Evolutionary conservation across 257 asterid species (phyloP), one percentile per base, ranked within the genome.

Genomic region (Solanum piurae): DNA sequence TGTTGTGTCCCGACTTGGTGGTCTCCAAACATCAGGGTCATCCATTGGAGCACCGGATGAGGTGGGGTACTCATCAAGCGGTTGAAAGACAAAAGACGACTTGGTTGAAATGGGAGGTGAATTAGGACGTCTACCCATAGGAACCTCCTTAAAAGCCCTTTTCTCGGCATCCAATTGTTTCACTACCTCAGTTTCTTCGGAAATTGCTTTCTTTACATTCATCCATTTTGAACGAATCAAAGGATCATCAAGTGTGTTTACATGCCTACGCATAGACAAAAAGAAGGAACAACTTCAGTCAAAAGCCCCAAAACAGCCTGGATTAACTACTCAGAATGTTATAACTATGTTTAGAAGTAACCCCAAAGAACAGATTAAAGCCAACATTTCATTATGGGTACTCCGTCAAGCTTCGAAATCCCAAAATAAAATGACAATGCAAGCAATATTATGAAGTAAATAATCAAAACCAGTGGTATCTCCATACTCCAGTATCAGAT

Each of bases 1-100:
- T 80, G 92, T 91, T 7, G 96, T 69, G 83, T 97, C 99, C 82
- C 99, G 96, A 90, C 91, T 94, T 73, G 99, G 99, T 7, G 99
- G 99, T 90, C 98, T 93, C 99, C 99, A 97, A 89, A 97, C 98
- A 91, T 97, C 99, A 71, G 99, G 99, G 89, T 97, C 99, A 55
- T 97, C 99, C 98, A 97, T 91, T n/a, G 98, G 83, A 69, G 91
- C 95, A 88, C 95, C 94, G 10, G 99, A 94, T 12, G 99, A 94
- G 46, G 99, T 90, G 12, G 99, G 98, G 84, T 95, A 97, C 82
- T 97, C 99, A 90, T 97, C 99, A 93, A 93, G 89, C 14, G 99
- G 98, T 88, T 95, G 98, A 90, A 95, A 97, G 62, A 95, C 98
- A 87, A 94, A 96, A 75, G 98, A 93, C 8, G 99, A 95, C 87